Conservation (phyloP, 441 rosid species). For the Geranium incanum region DNA sequence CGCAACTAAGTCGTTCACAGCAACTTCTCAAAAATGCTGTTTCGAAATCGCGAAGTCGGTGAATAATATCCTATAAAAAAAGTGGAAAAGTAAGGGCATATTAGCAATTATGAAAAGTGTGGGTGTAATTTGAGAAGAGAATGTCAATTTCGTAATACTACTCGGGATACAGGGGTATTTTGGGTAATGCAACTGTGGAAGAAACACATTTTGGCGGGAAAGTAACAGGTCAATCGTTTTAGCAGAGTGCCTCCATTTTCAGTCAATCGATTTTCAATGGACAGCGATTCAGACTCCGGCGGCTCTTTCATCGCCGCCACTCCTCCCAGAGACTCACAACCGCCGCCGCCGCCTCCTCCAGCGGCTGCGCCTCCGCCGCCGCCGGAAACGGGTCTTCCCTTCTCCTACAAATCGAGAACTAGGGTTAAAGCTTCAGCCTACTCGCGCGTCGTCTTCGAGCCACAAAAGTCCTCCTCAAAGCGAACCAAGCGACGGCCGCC, state of each 20-base stretch:
- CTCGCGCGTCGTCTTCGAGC: constrained; percentile 25
- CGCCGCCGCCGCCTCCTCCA: constrained; percentile 24
- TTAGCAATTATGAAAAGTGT: no score
- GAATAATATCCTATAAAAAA: no score
- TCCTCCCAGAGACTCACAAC: constrained; percentile 53
- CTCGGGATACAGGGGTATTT: no score
- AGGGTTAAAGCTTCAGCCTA: constrained; percentile 26
- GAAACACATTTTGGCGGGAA: constrained; percentile 28
- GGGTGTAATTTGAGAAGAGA: no score
- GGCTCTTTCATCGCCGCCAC: constrained; percentile 79
- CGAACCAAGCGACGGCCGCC: constrained; percentile 8
- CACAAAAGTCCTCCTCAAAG: constrained; percentile 23
- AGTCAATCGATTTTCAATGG: constrained; percentile 27
- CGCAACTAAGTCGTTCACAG: neutral
- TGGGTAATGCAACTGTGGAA: neutral
- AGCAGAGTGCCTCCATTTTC: neutral
- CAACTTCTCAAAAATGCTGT: no score
- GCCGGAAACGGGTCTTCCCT: constrained; percentile 16
- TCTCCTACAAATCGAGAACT: constrained; percentile 26
- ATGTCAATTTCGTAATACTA: no score
- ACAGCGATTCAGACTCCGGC: constrained; percentile 72
- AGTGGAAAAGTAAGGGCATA: no score
- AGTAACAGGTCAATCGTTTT: neutral
- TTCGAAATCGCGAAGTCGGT: no score
- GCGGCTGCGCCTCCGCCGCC: constrained; percentile 6